Evolutionary conservation across 2,329 filamentous ascomycete genomes (phyloP).

Genomic region (Paracoccidioides brasiliensis): DNA sequence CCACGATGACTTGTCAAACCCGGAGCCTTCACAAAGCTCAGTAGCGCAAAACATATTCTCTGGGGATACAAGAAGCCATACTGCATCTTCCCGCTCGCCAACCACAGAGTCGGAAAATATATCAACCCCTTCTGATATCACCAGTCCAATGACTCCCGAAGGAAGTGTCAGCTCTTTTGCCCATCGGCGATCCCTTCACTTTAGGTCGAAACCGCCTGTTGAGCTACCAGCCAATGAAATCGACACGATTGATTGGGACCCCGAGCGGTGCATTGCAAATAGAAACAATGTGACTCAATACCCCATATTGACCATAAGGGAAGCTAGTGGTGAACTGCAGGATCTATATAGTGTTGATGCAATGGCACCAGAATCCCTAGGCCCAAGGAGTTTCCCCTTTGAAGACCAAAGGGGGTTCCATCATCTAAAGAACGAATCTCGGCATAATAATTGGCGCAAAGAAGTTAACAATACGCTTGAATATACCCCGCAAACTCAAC

Average conservation of each 20-base stretch:
- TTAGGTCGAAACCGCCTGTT: not conserved
- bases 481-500: not conserved
- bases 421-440: not conserved
- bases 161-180: not conserved
- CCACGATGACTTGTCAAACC: not conserved
- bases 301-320: conserved; percentile 1
- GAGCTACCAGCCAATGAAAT: not conserved
- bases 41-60: not conserved
- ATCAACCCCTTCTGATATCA: not conserved
- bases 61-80: not conserved
- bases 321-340: not conserved
- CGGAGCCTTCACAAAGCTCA: not conserved
- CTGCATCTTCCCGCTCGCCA: not conserved
- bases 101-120: not conserved
- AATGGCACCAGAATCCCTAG: not conserved
- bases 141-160: not conserved
- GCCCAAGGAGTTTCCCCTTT: not conserved
- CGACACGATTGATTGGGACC: not conserved
- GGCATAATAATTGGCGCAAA: not conserved
- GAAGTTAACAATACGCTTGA: not conserved
- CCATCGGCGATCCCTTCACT: not conserved
- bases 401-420: not conserved
- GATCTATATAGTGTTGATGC: not conserved
- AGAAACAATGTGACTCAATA: conserved; percentile 2
- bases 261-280: not conserved